phyloP scores from a whole-genome alignment of 768 basidiomycete genomes.

The Suillus variegatus region DNA sequence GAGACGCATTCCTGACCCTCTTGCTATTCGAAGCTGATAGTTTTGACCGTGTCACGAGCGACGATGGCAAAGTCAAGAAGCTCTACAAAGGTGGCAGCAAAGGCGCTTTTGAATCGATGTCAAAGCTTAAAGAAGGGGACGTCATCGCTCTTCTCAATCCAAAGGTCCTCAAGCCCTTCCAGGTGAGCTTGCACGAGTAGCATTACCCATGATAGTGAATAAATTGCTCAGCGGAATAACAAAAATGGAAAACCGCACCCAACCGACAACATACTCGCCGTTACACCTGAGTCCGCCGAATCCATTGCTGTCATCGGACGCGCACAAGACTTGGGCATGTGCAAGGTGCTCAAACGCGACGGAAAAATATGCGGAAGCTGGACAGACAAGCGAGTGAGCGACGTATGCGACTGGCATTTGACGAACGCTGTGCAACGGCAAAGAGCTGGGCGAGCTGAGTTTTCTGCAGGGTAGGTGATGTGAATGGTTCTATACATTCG shows the following conservation, averaged over 20 bases:
- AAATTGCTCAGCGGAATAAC: slow-evolving; percentile 33
- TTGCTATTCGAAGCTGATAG: slow-evolving; percentile 88
- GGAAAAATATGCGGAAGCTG: slow-evolving; percentile 83
- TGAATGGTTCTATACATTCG: not conserved
- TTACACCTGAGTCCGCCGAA: slow-evolving; percentile 81
- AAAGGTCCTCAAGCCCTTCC: slow-evolving; percentile 80
- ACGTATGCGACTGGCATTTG: slow-evolving; percentile 92
- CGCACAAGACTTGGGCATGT: slow-evolving; percentile 86
- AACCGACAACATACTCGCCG: slow-evolving; percentile 76
- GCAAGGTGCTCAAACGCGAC: slow-evolving; percentile 73
- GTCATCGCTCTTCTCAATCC: slow-evolving; percentile 92
- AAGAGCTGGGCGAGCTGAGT: slow-evolving; percentile 82
- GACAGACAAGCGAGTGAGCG: slow-evolving; percentile 87
- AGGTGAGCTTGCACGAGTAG: slow-evolving; percentile 46
- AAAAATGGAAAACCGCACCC: slow-evolving; percentile 67
- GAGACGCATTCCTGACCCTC: slow-evolving; percentile 82
- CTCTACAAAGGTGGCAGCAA: slow-evolving; percentile 86
- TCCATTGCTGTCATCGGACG: slow-evolving; percentile 85
- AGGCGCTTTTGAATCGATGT: slow-evolving; percentile 89
- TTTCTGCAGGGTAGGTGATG: slow-evolving; percentile 69
- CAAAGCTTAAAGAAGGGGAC: slow-evolving; percentile 84
- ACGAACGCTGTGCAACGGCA: slow-evolving; percentile 75
- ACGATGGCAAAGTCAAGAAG: slow-evolving; percentile 55
- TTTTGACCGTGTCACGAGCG: slow-evolving; percentile 55
- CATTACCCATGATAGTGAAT: not conserved